These are phyloP conservation scores for Russula sp. DNA, from an alignment of 768 basidiomycete genomes.

Conservation along the genomic window DNA sequence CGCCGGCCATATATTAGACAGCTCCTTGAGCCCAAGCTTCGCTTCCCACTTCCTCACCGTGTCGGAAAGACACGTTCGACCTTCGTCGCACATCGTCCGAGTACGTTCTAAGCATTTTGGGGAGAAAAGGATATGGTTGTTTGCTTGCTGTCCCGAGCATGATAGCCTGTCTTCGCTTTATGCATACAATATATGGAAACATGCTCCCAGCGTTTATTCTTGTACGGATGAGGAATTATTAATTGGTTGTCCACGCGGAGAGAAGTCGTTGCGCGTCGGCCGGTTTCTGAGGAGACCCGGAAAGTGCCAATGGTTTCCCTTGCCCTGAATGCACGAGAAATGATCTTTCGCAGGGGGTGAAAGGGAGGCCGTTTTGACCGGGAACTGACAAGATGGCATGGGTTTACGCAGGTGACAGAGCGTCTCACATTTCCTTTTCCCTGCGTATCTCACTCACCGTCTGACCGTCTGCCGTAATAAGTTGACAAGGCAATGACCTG, in stretches of 20 bases:
- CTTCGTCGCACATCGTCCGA: slow-evolving; percentile 72
- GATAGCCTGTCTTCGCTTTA: background rate
- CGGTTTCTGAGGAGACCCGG: background rate
- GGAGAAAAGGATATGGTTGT: background rate
- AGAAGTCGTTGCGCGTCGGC: background rate
- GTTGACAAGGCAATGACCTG: background rate
- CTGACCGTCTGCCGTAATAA: too few species aligned
- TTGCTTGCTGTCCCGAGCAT: background rate
- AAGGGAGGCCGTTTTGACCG: background rate
- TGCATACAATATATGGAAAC: background rate
- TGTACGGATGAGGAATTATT: background rate
- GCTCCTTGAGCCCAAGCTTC: slow-evolving; percentile 81
- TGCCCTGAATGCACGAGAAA: background rate
- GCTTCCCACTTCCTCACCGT: slow-evolving; percentile 95
- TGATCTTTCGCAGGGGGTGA: background rate
- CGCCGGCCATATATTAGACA: slow-evolving; percentile 99
- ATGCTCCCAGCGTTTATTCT: background rate
- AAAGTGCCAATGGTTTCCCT: background rate
- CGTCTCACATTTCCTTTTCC: too few species aligned
- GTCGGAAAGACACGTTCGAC: slow-evolving; percentile 70
- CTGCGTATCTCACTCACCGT: too few species aligned
- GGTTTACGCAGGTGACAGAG: too few species aligned
- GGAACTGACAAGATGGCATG: too few species aligned
- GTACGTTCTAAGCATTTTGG: slow-evolving; percentile 48
- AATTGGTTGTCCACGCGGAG: background rate